Evolutionary conservation across 768 basidiomycete genomes (phyloP), one percentile per base, ranked within the genome.

Genomic region (Pleurotus tuoliensis): DNA sequence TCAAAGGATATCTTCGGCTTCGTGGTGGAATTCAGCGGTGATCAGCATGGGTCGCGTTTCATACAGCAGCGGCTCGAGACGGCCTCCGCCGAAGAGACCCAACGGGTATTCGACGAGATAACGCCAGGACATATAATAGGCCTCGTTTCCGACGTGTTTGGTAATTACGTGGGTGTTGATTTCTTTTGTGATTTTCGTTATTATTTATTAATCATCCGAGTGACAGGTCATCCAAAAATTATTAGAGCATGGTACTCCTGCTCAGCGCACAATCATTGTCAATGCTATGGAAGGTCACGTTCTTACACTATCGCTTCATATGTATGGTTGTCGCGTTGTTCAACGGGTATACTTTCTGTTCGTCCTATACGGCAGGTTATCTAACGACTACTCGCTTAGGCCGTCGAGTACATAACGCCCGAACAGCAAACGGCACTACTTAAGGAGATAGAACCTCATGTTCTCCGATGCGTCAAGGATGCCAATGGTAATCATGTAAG

Each of bases 41-140:
- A 98, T 70, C 95, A 97, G 67, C 90, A 95, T 60, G 96, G 94
- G n/a, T 97, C 94, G n/a, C 85, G 96, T 7, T 94, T 98, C 70
- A 94, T 99, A 59, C 96, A 98, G 68, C 86, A 90, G 63, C 88
- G 89, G 65, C 77, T 98, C 41, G 87, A 90, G 67, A 75, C 72
- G 2, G 88, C 92, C 4, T 78, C 82, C n/a, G 77, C 78, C 39
- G 92, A 92, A 58, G 93, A 94, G 64, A 87, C 84, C 67, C 83
- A 90, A 62, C 68, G 76, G 34, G 78, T 96, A 38, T 97, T 94
- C 59, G 85, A 90, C 48, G 96, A 98, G 73, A 90, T 98, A 62
- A 80, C 91, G 18, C 92, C 93, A 20, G 70, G 80, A 43, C 84
- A 88, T 64, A 79, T 84, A 3, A 69, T 94, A 47, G 82, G 86